These are phyloP conservation scores for Phytophthora sp. DNA, from an alignment of 352 stramenopile species.

Conservation along the genomic window DNA sequence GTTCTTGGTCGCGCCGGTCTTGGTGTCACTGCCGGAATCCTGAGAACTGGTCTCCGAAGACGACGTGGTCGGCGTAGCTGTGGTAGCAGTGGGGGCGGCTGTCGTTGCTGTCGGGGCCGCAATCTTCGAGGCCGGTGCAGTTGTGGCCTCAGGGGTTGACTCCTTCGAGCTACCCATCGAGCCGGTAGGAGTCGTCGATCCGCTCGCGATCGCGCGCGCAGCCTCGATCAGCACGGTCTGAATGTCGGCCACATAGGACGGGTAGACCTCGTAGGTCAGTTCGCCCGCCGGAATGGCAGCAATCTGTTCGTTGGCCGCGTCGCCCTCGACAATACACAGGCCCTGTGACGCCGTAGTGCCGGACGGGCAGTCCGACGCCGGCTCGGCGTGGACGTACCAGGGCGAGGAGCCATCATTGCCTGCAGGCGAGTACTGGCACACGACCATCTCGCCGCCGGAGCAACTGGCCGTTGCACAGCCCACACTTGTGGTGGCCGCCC, in stretches of 20 bases:
- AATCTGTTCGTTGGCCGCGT: constrained; percentile 55
- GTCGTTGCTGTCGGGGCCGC: not conserved
- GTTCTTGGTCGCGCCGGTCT: constrained; percentile 8
- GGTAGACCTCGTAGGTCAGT: constrained; percentile 67
- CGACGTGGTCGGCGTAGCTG: not conserved
- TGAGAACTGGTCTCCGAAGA: constrained; percentile 3
- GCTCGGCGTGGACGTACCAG: constrained; percentile 66
- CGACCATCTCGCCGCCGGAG: constrained; percentile 43
- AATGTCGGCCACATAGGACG: constrained; percentile 56
- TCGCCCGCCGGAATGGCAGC: constrained; percentile 58
- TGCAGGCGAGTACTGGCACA: constrained; percentile 65
- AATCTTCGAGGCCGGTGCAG: no score
- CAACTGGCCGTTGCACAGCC: constrained; percentile 67
- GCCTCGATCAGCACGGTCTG: constrained; percentile 53
- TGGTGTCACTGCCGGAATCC: not conserved
- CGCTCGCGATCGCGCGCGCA: constrained; percentile 33
- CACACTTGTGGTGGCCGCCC: constrained; percentile 60
- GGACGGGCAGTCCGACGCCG: constrained; percentile 52
- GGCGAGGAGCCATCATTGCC: constrained; percentile 57
- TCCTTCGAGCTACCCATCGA: not conserved
- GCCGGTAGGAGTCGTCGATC: constrained; percentile 12
- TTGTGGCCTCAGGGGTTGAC: constrained; percentile 3
- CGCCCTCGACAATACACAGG: constrained; percentile 59
- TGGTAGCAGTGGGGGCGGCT: not conserved
- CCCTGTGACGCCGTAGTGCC: constrained; percentile 50